Conservation (phyloP, 1,284 basidiomycete genomes). For the Crocinoboletus sp. region DNA sequence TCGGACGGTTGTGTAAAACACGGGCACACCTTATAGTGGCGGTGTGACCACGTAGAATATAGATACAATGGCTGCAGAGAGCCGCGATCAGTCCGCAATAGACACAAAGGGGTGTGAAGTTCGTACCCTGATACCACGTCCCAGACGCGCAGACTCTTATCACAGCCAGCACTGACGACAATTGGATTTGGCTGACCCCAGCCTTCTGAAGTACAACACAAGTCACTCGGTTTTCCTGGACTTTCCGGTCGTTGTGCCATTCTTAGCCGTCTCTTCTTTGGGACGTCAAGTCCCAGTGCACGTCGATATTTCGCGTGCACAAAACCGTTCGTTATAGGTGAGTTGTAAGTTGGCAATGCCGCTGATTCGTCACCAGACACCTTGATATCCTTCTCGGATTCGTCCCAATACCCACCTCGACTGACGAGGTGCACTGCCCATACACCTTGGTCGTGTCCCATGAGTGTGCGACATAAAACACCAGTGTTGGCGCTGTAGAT, state of each 20-base stretch:
- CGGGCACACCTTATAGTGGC: conserved; percentile 93
- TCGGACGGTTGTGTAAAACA: conserved; percentile 81
- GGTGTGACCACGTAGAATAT: conserved; percentile 80
- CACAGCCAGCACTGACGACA: conserved; percentile 91
- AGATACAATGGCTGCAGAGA: conserved; percentile 62
- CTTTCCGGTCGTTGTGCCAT: conserved; percentile 6
- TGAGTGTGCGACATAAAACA: conserved; percentile 70
- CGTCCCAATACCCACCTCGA: conserved; percentile 39
- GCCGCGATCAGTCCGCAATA: conserved; percentile 2
- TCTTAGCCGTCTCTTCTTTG: conserved; percentile 15
- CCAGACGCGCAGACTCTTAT: conserved; percentile 90
- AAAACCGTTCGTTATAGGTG: conserved; percentile 21
- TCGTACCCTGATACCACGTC: conserved; percentile 78
- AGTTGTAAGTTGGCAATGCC: neutral
- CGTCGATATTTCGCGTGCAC: conserved; percentile 27
- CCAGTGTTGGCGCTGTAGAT: conserved; percentile 85
- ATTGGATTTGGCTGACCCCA: conserved; percentile 64
- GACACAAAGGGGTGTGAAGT: neutral
- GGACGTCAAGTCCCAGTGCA: conserved; percentile 27
- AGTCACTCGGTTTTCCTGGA: conserved; percentile 47
- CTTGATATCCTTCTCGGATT: conserved; percentile 20
- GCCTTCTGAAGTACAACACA: conserved; percentile 57
- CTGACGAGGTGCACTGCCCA: conserved; percentile 86
- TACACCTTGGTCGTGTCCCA: conserved; percentile 87
- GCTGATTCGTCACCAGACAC: conserved; percentile 3